Conservation (phyloP, 2,329 filamentous ascomycete species). For the Cercospora zeina region DNA sequence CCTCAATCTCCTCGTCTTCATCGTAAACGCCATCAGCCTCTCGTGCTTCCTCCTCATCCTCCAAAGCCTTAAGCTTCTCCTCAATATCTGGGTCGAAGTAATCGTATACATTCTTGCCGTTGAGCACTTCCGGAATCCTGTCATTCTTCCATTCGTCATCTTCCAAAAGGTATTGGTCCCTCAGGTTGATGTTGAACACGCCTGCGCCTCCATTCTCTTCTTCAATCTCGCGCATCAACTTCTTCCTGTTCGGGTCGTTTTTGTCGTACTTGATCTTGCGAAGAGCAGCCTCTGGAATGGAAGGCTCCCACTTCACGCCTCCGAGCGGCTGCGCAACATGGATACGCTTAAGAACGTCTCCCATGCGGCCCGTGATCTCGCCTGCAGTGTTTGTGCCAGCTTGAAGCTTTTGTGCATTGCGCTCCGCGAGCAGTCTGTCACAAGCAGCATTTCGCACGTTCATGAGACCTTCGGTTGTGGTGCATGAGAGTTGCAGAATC, state of each 20-base stretch:
- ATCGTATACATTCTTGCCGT: slow-evolving; percentile 97
- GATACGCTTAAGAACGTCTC: slow-evolving; percentile 88
- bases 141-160: slow-evolving; percentile 95
- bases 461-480: slow-evolving; percentile 90
- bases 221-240: slow-evolving; percentile 81
- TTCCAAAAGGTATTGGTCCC: slow-evolving; percentile 81
- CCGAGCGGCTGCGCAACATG: slow-evolving; percentile 94
- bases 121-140: slow-evolving; percentile 87
- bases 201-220: slow-evolving; percentile 91
- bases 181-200: slow-evolving; percentile 92
- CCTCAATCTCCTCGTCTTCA: slow-evolving; percentile 72
- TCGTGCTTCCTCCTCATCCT: slow-evolving; percentile 92
- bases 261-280: slow-evolving; percentile 85
- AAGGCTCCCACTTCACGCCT: slow-evolving; percentile 67
- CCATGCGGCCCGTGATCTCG: slow-evolving; percentile 76
- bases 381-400: slow-evolving; percentile 74
- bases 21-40: slow-evolving; percentile 94
- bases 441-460: slow-evolving; percentile 93
- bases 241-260: slow-evolving; percentile 78
- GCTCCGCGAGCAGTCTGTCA: slow-evolving; percentile 86
- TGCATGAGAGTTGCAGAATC: slow-evolving; percentile 89
- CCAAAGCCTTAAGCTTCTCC: slow-evolving; percentile 82
- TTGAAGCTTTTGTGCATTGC: slow-evolving; percentile 94
- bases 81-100: slow-evolving; percentile 97
- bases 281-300: slow-evolving; percentile 83